phyloP scores from a whole-genome alignment of 305 asterid genomes.

The Fraxinus paxiana region DNA sequence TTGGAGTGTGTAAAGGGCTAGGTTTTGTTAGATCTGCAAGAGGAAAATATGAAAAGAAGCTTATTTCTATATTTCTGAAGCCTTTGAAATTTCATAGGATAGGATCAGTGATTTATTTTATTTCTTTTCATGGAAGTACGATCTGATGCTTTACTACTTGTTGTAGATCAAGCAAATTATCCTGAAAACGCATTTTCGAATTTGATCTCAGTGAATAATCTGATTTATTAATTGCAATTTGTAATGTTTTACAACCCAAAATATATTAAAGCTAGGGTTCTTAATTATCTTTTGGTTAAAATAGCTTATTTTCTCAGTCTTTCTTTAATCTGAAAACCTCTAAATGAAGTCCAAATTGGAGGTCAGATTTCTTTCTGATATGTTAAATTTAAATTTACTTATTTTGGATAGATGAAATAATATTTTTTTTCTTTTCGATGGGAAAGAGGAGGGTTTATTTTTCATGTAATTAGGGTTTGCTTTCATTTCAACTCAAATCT shows the following conservation, averaged over 20 bases:
- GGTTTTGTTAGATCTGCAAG: slow-evolving; percentile 56
- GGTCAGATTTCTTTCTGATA: neutral
- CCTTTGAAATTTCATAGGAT: neutral
- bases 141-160: neutral
- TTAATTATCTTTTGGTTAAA: neutral
- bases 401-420: neutral
- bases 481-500: neutral
- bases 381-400: neutral
- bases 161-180: neutral
- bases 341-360: neutral
- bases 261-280: neutral
- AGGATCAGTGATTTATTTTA: neutral
- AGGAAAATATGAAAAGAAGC: slow-evolving; percentile 42
- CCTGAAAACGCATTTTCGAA: neutral
- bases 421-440: neutral
- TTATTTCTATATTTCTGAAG: slow-evolving; percentile 36
- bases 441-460: neutral
- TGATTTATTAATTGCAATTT: neutral
- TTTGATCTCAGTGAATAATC: neutral
- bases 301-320: neutral
- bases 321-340: neutral
- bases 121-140: neutral
- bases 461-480: neutral
- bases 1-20: neutral
- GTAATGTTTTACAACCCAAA: neutral